These are phyloP conservation scores for Ambrosia artemisiifolia DNA, from an alignment of 129 eudicot genomes.

Conservation along the genomic window DNA sequence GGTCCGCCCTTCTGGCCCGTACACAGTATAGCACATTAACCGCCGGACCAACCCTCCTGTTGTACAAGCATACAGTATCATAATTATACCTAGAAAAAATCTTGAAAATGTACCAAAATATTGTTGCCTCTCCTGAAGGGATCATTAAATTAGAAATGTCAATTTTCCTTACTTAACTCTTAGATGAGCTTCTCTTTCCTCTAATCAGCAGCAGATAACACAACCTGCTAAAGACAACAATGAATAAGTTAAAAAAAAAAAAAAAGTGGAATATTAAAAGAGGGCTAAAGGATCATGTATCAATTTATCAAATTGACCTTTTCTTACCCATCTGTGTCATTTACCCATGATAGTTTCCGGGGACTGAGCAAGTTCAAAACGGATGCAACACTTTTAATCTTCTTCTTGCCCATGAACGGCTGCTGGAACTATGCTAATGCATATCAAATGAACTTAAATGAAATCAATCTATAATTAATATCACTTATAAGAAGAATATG, in stretches of 20 bases:
- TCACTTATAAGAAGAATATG: background rate
- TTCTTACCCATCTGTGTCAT: constrained; percentile 54
- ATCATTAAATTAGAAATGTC: background rate
- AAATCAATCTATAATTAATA: constrained; percentile 11
- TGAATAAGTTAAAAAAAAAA: background rate
- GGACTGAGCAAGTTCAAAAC: constrained; percentile 68
- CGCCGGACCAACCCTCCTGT: too few species aligned
- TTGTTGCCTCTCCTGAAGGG: constrained; percentile 4
- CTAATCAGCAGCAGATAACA: constrained; percentile 67
- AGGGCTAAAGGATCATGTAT: background rate
- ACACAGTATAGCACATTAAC: too few species aligned
- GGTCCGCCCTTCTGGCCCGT: too few species aligned
- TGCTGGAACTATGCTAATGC: constrained; percentile 60
- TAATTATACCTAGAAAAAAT: background rate
- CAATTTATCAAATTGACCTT: constrained; percentile 39
- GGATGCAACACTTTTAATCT: constrained; percentile 68
- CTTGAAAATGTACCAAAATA: background rate
- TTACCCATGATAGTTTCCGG: constrained; percentile 53
- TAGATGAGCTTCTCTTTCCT: constrained; percentile 72
- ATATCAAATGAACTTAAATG: constrained; percentile 24
- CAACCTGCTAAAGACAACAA: constrained; percentile 45
- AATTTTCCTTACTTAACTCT: constrained; percentile 70
- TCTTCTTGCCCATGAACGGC: constrained; percentile 43
- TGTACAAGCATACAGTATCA: too few species aligned
- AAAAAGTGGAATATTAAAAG: background rate